phyloP scores from a whole-genome alignment of 2,329 filamentous ascomycete genomes.

The Colletotrichum sp. region DNA sequence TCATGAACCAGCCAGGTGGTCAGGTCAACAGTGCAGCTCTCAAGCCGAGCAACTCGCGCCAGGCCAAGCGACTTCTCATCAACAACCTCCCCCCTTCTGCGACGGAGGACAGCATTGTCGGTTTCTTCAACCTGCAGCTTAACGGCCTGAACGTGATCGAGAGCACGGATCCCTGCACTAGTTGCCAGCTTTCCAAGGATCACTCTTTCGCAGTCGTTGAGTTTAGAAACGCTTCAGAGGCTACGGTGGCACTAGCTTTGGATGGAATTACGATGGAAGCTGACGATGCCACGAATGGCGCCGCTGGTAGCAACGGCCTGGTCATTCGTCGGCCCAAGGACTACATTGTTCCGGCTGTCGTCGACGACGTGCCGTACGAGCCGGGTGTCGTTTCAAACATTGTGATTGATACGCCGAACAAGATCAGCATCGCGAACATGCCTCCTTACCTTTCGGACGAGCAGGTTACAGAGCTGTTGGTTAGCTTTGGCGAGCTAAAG shows the following conservation, averaged over 20 bases:
- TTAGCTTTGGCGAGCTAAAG: conserved; percentile 91
- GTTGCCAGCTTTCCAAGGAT: conserved; percentile 82
- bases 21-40: conserved; percentile 77
- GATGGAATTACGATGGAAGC: conserved; percentile 90
- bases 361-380: conserved; percentile 75
- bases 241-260: conserved; percentile 88
- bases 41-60: conserved; percentile 90
- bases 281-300: conserved; percentile 63
- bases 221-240: conserved; percentile 85
- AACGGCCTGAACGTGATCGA: conserved; percentile 95
- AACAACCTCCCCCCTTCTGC: conserved; percentile 77
- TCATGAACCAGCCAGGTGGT: conserved; percentile 88
- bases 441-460: conserved; percentile 88
- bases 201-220: conserved; percentile 85
- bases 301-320: conserved; percentile 60
- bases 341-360: conserved; percentile 88
- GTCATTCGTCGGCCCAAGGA: conserved; percentile 90
- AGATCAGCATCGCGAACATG: conserved; percentile 91
- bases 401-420: conserved; percentile 92
- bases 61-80: conserved; percentile 89
- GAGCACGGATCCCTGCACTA: conserved; percentile 81
- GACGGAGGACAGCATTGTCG: conserved; percentile 77
- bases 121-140: conserved; percentile 95
- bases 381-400: conserved; percentile 78
- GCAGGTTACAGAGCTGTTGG: conserved; percentile 87